phyloP scores from a whole-genome alignment of 768 basidiomycete species.

The Russula ochroleuca region DNA sequence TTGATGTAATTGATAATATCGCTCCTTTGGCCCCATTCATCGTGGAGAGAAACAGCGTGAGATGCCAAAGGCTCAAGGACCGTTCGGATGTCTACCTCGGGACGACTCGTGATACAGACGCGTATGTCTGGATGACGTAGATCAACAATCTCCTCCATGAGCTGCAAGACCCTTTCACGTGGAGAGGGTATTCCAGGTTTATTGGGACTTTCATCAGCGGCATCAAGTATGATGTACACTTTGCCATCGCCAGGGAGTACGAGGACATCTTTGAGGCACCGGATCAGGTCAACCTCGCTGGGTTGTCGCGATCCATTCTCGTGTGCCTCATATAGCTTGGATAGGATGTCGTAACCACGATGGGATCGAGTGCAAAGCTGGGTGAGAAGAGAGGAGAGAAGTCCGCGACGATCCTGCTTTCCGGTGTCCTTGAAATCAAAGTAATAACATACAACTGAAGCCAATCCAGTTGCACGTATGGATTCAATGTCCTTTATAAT shows the following conservation, averaged over 20 bases:
- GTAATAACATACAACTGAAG: background rate
- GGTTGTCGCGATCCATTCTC: background rate
- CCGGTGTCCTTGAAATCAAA: background rate
- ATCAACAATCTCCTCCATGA: background rate
- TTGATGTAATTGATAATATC: background rate
- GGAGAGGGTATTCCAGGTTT: background rate
- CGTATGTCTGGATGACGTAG: background rate
- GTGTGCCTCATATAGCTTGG: background rate
- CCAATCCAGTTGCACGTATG: background rate
- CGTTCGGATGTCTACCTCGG: conserved; percentile 1
- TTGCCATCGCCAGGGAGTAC: background rate
- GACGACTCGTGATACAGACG: background rate
- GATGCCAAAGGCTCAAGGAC: background rate
- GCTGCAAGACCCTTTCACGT: conserved; percentile 1
- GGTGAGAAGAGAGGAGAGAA: conserved; percentile 1
- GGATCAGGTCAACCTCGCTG: background rate
- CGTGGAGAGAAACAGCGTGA: background rate
- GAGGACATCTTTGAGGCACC: background rate
- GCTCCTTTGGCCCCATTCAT: background rate
- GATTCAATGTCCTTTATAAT: conserved; percentile 1
- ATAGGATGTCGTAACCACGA: background rate
- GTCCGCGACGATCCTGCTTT: conserved; percentile 3
- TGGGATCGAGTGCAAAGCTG: conserved; percentile 4
- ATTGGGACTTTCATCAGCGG: conserved; percentile 1
- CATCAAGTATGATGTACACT: conserved; percentile 1